These are phyloP conservation scores for Hura crepitans DNA, from an alignment of 441 rosid species.

Conservation along the genomic window DNA sequence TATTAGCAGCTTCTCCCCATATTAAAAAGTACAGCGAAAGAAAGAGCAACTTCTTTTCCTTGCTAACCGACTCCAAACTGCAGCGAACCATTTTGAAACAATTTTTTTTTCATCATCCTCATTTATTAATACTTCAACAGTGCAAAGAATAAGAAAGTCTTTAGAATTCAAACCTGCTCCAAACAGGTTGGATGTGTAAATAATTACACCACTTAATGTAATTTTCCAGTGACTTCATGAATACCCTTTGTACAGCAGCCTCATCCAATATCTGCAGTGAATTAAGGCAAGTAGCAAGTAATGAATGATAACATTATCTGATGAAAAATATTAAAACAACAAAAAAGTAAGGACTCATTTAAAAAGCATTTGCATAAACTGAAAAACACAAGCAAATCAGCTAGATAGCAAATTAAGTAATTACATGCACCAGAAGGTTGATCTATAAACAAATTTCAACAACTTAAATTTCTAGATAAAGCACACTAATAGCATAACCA, in stretches of 20 bases:
- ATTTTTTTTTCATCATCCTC: slow-evolving; percentile 1
- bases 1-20: slow-evolving; percentile 98
- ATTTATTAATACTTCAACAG: slow-evolving; percentile 12
- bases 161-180: slow-evolving; percentile 65
- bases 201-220: slow-evolving; percentile 91
- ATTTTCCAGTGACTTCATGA: slow-evolving; percentile 78
- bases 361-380: slow-evolving; percentile 1
- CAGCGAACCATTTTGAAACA: slow-evolving; percentile 20
- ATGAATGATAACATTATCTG: neutral
- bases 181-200: slow-evolving; percentile 79
- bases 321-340: neutral
- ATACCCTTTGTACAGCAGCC: slow-evolving; percentile 67
- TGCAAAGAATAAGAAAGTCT: slow-evolving; percentile 17
- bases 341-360: neutral
- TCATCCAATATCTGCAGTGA: slow-evolving; percentile 68
- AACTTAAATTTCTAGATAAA: neutral
- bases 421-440: neutral
- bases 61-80: slow-evolving; percentile 78
- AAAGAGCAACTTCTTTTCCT: slow-evolving; percentile 80
- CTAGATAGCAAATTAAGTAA: neutral
- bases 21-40: slow-evolving; percentile 79
- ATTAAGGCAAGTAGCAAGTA: slow-evolving; percentile 14
- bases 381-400: slow-evolving; percentile 2
- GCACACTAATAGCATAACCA: neutral
- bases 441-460: neutral